Evolutionary conservation across 139 green algal species (phyloP).

Genomic region (Micractinium sp.): DNA sequence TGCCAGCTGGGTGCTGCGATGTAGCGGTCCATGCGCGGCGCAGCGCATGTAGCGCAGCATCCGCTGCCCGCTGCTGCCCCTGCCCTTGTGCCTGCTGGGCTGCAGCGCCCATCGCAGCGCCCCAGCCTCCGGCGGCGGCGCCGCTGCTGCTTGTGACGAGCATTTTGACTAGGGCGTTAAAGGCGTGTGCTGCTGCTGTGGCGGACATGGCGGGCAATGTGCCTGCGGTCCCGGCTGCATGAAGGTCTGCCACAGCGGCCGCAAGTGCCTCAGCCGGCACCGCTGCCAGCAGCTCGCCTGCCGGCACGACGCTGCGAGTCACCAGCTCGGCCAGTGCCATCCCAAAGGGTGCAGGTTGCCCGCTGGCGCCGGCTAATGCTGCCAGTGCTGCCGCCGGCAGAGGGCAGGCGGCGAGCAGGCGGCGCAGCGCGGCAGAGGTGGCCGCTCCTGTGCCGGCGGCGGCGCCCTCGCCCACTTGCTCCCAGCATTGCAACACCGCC

Average conservation of each 20-base stretch:
- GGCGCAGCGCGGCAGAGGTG: neutral
- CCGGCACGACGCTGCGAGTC: neutral
- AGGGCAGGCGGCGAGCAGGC: neutral
- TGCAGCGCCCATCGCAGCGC: no score
- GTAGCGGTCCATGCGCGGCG: neutral
- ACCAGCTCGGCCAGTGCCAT: conserved; percentile 14
- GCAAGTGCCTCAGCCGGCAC: neutral
- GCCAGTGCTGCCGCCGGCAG: neutral
- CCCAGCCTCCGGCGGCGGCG: no score
- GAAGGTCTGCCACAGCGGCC: neutral
- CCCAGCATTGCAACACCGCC: neutral
- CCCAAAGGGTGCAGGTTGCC: neutral
- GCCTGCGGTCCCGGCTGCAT: neutral
- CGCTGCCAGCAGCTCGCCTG: neutral
- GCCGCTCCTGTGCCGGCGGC: neutral
- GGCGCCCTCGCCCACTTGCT: neutral
- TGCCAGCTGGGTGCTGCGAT: neutral
- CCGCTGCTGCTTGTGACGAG: conserved; percentile 1
- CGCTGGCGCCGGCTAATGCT: neutral
- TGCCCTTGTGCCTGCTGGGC: neutral
- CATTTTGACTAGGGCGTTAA: neutral
- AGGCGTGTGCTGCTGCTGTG: neutral
- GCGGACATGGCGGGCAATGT: neutral
- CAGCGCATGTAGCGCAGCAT: neutral
- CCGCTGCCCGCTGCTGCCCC: neutral